Base-by-base conservation (phyloP, 345 rosid genomes). In the Moricandia moricandioides region DNA sequence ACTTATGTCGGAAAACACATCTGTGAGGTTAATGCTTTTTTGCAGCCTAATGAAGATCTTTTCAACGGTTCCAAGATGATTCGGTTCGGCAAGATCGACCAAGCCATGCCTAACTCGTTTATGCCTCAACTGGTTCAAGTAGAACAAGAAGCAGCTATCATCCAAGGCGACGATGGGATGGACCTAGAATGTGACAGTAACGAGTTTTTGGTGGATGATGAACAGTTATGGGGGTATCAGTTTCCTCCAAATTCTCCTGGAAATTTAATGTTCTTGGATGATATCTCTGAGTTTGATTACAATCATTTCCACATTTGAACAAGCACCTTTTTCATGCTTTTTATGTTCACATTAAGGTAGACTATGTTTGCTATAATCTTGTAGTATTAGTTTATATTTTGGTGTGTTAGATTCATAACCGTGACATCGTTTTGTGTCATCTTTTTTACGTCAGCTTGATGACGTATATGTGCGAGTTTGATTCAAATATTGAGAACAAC, bases 1-100 rank as follows among this genome's bases (percentile, higher is more conserved):
- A 80, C 80, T 3, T 86, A 82, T 73, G 21, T 60, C 11, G 78
- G 83, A 16, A 58, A 55, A 34, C 87, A 84, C 75, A 76, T 79
- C 2, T 75, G 76, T 30, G 69, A 69, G n/a, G 34, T 35, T 56
- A 18, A 43, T 0, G 56, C 67, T 6, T 33, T 60, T 14, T 29
- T 3, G 45, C 56, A 27, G 57, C 54, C 24, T 56, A 7, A 39
- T 21, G 70, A 73, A 5, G 65, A 56, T 33, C 8, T 54, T 26
- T 9, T 18, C 14, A 33, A 74, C 37, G 47, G 40, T 67, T 47
- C 72, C 33, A 47, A 16, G 17, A 64, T 73, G 43, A 64, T 73
- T 0, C 63, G 49, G 10, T 56, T 69, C 18, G 64, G 10, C 17
- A 31, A 52, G 2, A 13, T 14, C 18, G 55, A 72, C 55, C 70